Evolutionary conservation across 2,329 filamentous ascomycete genomes (phyloP).

Genomic region (Leptodontidium sp.): DNA sequence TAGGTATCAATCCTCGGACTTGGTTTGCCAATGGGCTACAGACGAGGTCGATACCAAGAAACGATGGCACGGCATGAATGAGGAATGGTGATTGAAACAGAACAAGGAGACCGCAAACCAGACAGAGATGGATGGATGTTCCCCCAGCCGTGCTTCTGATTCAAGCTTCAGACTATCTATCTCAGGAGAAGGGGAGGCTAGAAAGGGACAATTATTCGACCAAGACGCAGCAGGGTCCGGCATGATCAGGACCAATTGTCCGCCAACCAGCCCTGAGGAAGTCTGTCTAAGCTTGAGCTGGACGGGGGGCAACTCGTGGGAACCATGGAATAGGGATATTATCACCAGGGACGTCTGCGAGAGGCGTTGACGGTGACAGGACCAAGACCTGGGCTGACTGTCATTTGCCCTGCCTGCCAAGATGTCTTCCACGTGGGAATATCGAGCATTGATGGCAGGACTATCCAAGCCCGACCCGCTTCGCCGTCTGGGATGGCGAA

Average conservation of each 20-base stretch:
- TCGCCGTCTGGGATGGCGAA: neutral
- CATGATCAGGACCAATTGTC: neutral
- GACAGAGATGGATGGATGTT: constrained; percentile 1
- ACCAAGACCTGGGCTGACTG: neutral
- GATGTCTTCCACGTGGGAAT: constrained; percentile 7
- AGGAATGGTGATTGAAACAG: constrained; percentile 5
- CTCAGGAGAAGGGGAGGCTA: constrained; percentile 4
- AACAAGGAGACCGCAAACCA: constrained; percentile 14
- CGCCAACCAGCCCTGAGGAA: neutral
- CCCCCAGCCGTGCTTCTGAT: constrained; percentile 13
- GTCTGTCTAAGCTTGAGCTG: neutral
- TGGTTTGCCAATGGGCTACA: neutral
- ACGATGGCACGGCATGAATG: constrained; percentile 17
- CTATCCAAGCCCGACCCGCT: constrained; percentile 5
- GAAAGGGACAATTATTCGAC: constrained; percentile 16
- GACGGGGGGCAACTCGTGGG: constrained; percentile 16
- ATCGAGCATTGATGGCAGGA: constrained; percentile 8
- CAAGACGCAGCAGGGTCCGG: constrained; percentile 3
- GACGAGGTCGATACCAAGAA: neutral
- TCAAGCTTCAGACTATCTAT: constrained; percentile 7
- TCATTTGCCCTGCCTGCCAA: constrained; percentile 17
- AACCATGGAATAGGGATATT: neutral
- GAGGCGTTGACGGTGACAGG: neutral
- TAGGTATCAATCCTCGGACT: neutral
- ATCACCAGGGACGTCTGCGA: too few species aligned